Base-by-base conservation (phyloP, 257 asterid species). In the Solanum infundibuliforme region DNA sequence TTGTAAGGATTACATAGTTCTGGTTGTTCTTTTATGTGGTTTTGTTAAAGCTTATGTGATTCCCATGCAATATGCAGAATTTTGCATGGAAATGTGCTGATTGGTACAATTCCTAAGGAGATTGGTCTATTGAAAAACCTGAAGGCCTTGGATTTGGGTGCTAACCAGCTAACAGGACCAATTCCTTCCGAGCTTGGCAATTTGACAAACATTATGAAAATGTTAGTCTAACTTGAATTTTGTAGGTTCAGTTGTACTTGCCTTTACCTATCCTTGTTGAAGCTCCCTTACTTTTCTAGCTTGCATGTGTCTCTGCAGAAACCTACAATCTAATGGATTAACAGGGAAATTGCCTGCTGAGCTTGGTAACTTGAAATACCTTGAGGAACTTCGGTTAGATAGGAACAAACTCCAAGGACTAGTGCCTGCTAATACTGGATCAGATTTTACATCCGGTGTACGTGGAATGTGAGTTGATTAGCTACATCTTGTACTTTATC, bases 141-240 rank as follows among this genome's bases (percentile, higher is more conserved):
- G 85, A 91, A 90, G 92, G 93, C 92, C 43, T 89, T 97, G 91
- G 99, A 97, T 91, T 93, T 97, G 94, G 96, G 98, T 85, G 90
- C 92, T 32, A 96, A 96, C 90, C 94, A 91, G 92, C 93, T 97
- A 81, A 88, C 95, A 4, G 99, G 99, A 86, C 89, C 95, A 34
- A 94, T 97, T 90, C 99, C 99, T 84, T 94, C 90, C 5, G 93
- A 95, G 94, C 91, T 97, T 79, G 99, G 98, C 85, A 92, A 94
- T 88, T 88, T 97, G 87, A 77, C 94, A 8, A 88, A 88, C 91
- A 87, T 96, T 77, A 81, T 88, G 90, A 94, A 92, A 87, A 93
- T 97, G 99, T 97, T 83, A 27, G 98, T 93, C 88, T 27, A 75
- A 66, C 86, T 88, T 74, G 48, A 83, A 76, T 76, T 87, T 87